Percentiles rank a stretch among this genome's conserved stretches.
These are phyloP conservation scores for Aspergillus sp. DNA, from an alignment of 2,329 filamentous ascomycete species.

Conservation along the genomic window DNA sequence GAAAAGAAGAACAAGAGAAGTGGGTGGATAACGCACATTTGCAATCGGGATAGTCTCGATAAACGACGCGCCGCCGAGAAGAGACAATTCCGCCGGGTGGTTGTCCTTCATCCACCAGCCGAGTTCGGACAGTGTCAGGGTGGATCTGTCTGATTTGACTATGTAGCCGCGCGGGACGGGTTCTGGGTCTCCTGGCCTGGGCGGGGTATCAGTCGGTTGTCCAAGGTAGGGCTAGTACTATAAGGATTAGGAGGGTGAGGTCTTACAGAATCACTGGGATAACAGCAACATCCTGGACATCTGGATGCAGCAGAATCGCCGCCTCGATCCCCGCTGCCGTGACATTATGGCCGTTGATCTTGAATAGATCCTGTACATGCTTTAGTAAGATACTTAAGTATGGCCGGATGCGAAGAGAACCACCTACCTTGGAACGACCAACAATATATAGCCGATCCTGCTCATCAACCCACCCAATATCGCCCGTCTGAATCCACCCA, in stretches of 20 bases:
- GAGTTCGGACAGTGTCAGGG: not conserved
- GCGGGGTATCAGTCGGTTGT: no score
- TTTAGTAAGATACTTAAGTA: not conserved
- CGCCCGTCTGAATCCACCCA: slow-evolving; percentile 73
- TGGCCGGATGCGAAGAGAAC: not conserved
- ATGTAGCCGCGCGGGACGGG: slow-evolving; percentile 3
- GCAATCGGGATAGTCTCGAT: slow-evolving; percentile 3
- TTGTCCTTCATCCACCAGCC: not conserved
- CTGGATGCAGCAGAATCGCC: slow-evolving; percentile 45
- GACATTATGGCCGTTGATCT: slow-evolving; percentile 68
- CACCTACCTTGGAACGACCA: slow-evolving; percentile 69
- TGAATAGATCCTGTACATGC: slow-evolving; percentile 36
- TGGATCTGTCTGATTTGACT: not conserved
- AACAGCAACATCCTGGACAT: slow-evolving; percentile 59
- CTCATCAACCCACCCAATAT: slow-evolving; percentile 69
- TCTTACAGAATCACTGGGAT: slow-evolving; percentile 55
- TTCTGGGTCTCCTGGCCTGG: not conserved
- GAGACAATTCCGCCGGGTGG: not conserved
- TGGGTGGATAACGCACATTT: not conserved
- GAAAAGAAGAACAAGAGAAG: not conserved
- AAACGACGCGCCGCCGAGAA: not conserved
- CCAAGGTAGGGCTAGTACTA: no score
- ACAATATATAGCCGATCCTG: slow-evolving; percentile 66
- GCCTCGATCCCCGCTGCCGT: slow-evolving; percentile 64
- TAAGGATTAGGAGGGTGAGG: no score